These are phyloP conservation scores for Zygosaccharomyces kombuchaensis DNA, from an alignment of 805 yeast species.

Conservation along the genomic window DNA sequence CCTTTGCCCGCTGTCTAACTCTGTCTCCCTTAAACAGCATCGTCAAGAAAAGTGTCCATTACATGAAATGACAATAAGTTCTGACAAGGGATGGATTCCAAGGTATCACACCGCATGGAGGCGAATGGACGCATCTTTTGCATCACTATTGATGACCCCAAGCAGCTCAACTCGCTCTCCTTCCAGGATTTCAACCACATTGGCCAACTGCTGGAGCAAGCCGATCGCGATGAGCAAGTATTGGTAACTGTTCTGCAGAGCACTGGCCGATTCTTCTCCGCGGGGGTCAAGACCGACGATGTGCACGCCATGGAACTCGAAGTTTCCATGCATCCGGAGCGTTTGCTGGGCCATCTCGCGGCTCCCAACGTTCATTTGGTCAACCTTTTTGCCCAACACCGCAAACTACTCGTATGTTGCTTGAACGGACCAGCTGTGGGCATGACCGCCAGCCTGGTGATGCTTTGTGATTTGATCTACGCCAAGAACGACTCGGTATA, in stretches of 20 bases:
- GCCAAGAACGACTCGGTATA: slow-evolving; percentile 54
- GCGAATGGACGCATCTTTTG: slow-evolving; percentile 39
- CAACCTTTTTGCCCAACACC: slow-evolving; percentile 61
- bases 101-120: background rate
- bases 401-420: slow-evolving; percentile 64
- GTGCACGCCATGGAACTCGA: slow-evolving; percentile 4
- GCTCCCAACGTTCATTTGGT: slow-evolving; percentile 67
- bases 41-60: background rate
- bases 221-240: slow-evolving; percentile 60
- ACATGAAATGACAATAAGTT: background rate
- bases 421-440: slow-evolving; percentile 89
- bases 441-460: slow-evolving; percentile 63
- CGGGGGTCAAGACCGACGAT: slow-evolving; percentile 62
- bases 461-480: slow-evolving; percentile 69
- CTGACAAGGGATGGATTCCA: background rate
- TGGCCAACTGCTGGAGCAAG: slow-evolving; percentile 53
- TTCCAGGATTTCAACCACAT: slow-evolving; percentile 58
- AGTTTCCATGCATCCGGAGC: slow-evolving; percentile 23
- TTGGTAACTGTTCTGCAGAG: slow-evolving; percentile 61
- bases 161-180: slow-evolving; percentile 60
- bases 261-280: slow-evolving; percentile 70
- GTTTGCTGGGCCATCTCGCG: slow-evolving; percentile 49
- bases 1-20: background rate
- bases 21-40: background rate
- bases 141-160: slow-evolving; percentile 63